Conservation (phyloP, 2,329 filamentous ascomycete species). For the Fusarium pseudoanthophilum region DNA sequence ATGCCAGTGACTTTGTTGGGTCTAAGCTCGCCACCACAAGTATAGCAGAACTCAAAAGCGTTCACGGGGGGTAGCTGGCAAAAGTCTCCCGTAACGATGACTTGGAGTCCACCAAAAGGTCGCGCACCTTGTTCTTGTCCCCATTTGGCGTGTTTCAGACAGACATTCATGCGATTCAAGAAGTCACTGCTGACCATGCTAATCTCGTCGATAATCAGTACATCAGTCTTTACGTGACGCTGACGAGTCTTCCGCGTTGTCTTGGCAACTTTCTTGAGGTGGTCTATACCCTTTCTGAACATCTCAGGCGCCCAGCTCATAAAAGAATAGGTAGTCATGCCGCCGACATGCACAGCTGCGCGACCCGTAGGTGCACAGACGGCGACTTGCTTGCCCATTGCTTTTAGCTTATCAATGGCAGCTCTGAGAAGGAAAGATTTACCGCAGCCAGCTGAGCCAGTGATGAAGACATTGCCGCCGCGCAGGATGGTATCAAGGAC, state of each 20-base stretch:
- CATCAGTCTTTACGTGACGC: not conserved
- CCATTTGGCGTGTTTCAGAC: too few relatives aligned
- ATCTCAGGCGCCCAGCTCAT: slow-evolving; percentile 60
- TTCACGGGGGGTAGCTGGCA: not conserved
- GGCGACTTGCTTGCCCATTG: not conserved
- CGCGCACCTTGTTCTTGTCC: too few relatives aligned
- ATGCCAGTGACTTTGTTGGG: too few relatives aligned
- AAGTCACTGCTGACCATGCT: not conserved
- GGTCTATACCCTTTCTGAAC: too few relatives aligned
- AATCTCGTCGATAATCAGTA: not conserved
- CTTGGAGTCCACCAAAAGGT: too few relatives aligned
- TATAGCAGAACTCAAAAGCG: not conserved
- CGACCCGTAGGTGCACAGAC: slow-evolving; percentile 67
- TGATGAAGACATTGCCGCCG: not conserved
- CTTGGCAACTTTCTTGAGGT: too few relatives aligned
- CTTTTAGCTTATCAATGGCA: too few relatives aligned
- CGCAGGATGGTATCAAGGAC: too few relatives aligned
- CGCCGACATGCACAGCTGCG: slow-evolving; percentile 66
- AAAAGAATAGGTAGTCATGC: slow-evolving; percentile 66
- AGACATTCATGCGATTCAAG: not conserved
- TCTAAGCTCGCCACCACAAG: too few relatives aligned
- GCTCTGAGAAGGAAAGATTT: slow-evolving; percentile 23
- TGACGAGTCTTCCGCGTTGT: too few relatives aligned
- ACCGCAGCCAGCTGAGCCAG: slow-evolving; percentile 62
- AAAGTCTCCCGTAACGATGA: not conserved